Evolutionary conservation across 208 protist species (phyloP).

Genomic region (Leishmania major): DNA sequence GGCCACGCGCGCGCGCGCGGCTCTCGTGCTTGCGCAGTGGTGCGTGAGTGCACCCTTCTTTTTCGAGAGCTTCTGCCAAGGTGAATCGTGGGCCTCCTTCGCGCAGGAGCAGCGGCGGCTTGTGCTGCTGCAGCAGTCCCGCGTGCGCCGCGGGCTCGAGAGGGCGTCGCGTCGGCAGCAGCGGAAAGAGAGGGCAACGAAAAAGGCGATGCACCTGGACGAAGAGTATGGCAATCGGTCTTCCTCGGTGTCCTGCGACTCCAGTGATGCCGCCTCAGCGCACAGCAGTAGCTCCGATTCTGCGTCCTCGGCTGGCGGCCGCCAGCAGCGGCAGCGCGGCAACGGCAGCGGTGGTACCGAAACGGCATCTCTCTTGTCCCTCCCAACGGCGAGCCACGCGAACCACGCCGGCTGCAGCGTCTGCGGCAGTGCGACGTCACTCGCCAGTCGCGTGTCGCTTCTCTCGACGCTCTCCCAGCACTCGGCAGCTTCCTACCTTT

Average conservation of each 20-base stretch:
- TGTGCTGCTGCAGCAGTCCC: conserved; percentile 55
- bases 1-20: conserved; percentile 14
- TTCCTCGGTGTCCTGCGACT: conserved; percentile 11
- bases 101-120: conserved; percentile 84
- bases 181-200: not conserved
- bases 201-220: not conserved
- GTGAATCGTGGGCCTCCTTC: conserved; percentile 74
- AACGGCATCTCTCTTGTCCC: conserved; percentile 24
- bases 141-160: conserved; percentile 37
- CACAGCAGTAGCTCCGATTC: not conserved
- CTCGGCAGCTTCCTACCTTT: conserved; percentile 73
- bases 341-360: conserved; percentile 6
- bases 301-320: not conserved
- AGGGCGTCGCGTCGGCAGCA: conserved; percentile 20
- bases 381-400: conserved; percentile 18
- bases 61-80: conserved; percentile 81
- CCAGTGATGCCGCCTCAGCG: conserved; percentile 9
- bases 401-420: conserved; percentile 6
- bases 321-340: not conserved
- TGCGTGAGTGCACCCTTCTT: conserved; percentile 67
- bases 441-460: conserved; percentile 75
- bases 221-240: not conserved
- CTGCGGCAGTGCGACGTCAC: conserved; percentile 40
- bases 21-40: conserved; percentile 61
- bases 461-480: conserved; percentile 78